phyloP scores from a whole-genome alignment of 2,329 filamentous ascomycete genomes.

The Bipolaris zeicola region DNA sequence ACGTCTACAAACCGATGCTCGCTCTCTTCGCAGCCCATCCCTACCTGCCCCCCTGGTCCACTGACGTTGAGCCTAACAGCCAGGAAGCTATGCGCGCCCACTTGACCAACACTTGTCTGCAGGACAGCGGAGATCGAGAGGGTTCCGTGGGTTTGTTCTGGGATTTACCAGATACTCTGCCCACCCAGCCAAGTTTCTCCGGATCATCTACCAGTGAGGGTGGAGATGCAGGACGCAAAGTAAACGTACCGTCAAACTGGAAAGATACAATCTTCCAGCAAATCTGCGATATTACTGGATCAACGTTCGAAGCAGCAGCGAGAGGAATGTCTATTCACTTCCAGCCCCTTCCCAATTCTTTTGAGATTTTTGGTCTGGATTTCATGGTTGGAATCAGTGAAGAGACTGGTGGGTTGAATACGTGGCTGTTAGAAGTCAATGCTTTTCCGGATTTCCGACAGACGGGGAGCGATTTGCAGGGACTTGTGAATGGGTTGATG shows the following conservation, averaged over 20 bases:
- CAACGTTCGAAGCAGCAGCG: slow-evolving; percentile 86
- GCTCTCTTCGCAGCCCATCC: slow-evolving; percentile 82
- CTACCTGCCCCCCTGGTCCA: slow-evolving; percentile 68
- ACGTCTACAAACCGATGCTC: slow-evolving; percentile 89
- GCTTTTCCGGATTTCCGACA: slow-evolving; percentile 96
- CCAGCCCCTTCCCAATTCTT: slow-evolving; percentile 83
- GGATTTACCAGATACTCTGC: slow-evolving; percentile 58
- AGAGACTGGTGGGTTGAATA: slow-evolving; percentile 52
- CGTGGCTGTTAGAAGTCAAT: slow-evolving; percentile 89
- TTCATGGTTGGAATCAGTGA: slow-evolving; percentile 69
- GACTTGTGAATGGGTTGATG: slow-evolving; percentile 77
- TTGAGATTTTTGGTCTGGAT: slow-evolving; percentile 91
- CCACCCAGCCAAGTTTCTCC: slow-evolving; percentile 23
- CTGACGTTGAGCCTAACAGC: slow-evolving; percentile 22
- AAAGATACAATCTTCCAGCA: slow-evolving; percentile 71
- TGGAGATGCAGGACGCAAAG: neutral
- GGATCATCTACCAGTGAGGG: neutral
- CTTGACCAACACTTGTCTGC: slow-evolving; percentile 94
- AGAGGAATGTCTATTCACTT: slow-evolving; percentile 87
- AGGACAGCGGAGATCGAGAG: slow-evolving; percentile 62
- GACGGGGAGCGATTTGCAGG: slow-evolving; percentile 76
- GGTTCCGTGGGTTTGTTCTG: slow-evolving; percentile 78
- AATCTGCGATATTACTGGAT: slow-evolving; percentile 74
- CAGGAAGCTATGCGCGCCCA: slow-evolving; percentile 68
- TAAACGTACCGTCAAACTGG: slow-evolving; percentile 41